phyloP scores from a whole-genome alignment of 768 basidiomycete genomes.

The Trametes coccinea region DNA sequence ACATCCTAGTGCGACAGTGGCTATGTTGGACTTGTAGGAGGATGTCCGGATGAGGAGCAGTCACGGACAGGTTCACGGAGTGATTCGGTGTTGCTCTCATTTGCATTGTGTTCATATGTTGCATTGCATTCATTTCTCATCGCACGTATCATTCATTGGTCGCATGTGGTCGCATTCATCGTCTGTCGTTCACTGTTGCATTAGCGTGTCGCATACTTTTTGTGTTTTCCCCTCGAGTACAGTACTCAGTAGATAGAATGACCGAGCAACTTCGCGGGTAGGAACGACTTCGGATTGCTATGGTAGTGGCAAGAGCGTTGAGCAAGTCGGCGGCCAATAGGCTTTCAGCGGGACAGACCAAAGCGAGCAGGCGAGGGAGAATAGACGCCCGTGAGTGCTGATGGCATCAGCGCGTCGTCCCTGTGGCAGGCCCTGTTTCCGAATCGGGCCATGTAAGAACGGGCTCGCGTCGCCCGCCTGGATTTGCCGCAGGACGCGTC shows the following conservation, averaged over 20 bases:
- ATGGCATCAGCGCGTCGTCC: constrained; percentile 14
- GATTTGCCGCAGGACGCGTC: constrained; percentile 8
- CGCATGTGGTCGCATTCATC: constrained; percentile 7
- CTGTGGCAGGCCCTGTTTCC: constrained; percentile 7
- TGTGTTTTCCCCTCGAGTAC: background rate
- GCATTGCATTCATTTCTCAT: constrained; percentile 4
- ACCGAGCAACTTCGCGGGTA: background rate
- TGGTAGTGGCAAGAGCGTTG: background rate
- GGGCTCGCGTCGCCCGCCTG: constrained; percentile 9
- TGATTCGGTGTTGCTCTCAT: constrained; percentile 1
- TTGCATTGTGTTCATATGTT: background rate
- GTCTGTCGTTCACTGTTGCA: constrained; percentile 15
- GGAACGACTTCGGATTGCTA: background rate
- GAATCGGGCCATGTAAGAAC: constrained; percentile 13
- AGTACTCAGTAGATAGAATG: background rate
- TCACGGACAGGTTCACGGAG: background rate
- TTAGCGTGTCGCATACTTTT: constrained; percentile 1
- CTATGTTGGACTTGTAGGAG: constrained; percentile 26
- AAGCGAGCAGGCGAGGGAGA: background rate
- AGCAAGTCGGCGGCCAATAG: background rate
- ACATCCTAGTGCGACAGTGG: constrained; percentile 21
- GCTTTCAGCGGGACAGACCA: background rate
- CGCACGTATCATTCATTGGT: background rate
- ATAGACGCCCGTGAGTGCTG: constrained; percentile 1
- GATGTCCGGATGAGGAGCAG: background rate